Conservation (phyloP, 1,284 basidiomycete genomes). For the Schizophyllum amplum region DNA sequence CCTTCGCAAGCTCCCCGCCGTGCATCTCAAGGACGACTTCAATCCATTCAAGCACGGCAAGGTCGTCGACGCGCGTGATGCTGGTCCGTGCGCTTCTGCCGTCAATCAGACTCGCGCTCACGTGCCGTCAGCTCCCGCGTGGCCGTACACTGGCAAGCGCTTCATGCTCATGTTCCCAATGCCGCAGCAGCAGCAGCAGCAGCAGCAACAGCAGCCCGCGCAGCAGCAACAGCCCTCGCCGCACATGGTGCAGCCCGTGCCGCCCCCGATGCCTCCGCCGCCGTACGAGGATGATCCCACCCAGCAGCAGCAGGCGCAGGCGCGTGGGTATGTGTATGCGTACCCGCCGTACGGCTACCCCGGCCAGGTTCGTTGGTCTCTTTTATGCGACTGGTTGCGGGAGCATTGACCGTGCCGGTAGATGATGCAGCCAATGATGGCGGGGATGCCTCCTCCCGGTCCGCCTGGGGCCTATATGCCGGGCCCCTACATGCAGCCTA, state of each 20-base stretch:
- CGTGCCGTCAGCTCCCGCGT: slow-evolving; percentile 49
- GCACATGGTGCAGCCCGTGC: slow-evolving; percentile 39
- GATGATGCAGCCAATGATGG: slow-evolving; percentile 66
- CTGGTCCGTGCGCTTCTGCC: slow-evolving; percentile 45
- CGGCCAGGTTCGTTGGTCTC: slow-evolving; percentile 47
- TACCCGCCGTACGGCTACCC: slow-evolving; percentile 70
- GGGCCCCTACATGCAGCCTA: slow-evolving; percentile 71
- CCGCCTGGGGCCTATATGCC: slow-evolving; percentile 72
- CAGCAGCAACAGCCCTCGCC: slow-evolving; percentile 39
- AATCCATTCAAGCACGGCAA: slow-evolving; percentile 89
- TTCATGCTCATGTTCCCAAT: slow-evolving; percentile 73
- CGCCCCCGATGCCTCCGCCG: slow-evolving; percentile 56
- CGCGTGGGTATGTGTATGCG: slow-evolving; percentile 59
- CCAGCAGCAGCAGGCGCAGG: slow-evolving; percentile 41
- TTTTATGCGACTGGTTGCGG: slow-evolving; percentile 1
- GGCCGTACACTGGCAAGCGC: slow-evolving; percentile 87
- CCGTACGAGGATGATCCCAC: slow-evolving; percentile 66
- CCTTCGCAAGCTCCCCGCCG: slow-evolving; percentile 59
- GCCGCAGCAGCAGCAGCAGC: slow-evolving; percentile 44
- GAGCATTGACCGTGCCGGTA: slow-evolving; percentile 28
- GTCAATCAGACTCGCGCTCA: neutral
- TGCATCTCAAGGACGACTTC: slow-evolving; percentile 89
- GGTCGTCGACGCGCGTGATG: slow-evolving; percentile 63
- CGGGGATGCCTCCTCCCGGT: slow-evolving; percentile 62
- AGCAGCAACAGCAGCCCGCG: no score